Evolutionary conservation across 2,329 filamentous ascomycete genomes (phyloP).

Genomic region (Pseudogymnoascus destructans): DNA sequence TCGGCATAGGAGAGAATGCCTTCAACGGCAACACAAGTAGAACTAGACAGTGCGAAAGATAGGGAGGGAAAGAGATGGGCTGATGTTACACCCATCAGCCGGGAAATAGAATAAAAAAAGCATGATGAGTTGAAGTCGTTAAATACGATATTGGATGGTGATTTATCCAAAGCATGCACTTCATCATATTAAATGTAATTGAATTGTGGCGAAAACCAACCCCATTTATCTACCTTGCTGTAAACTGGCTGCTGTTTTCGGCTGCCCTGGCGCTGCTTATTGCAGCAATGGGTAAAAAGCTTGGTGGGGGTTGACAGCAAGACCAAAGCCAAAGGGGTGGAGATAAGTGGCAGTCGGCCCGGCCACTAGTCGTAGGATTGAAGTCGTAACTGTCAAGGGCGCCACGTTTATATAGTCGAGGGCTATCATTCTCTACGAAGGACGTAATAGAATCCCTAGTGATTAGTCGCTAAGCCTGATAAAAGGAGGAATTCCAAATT

Average conservation of each 20-base stretch:
- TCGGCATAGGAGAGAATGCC: constrained; percentile 4
- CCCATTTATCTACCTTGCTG: not conserved
- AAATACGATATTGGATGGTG: not conserved
- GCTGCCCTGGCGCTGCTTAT: not conserved
- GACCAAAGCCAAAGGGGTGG: not conserved
- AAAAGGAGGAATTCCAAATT: not conserved
- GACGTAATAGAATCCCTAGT: not conserved
- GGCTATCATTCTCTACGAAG: not conserved
- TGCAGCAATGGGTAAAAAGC: not conserved
- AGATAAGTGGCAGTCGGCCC: not conserved
- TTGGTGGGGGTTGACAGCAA: not conserved
- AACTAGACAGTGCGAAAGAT: constrained; percentile 10
- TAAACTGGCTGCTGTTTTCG: not conserved
- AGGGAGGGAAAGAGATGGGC: not conserved
- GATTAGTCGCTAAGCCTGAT: not conserved
- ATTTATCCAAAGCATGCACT: not conserved
- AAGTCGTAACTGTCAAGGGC: not conserved
- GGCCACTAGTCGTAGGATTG: not conserved
- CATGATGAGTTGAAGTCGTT: not conserved
- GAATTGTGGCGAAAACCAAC: not conserved
- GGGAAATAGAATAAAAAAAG: not conserved
- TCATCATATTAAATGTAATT: not conserved
- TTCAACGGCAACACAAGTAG: constrained; percentile 21
- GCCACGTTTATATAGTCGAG: not conserved
- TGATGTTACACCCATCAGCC: not conserved